Evolutionary conservation across 768 basidiomycete genomes (phyloP).

Genomic region (Mycena vitilis): DNA sequence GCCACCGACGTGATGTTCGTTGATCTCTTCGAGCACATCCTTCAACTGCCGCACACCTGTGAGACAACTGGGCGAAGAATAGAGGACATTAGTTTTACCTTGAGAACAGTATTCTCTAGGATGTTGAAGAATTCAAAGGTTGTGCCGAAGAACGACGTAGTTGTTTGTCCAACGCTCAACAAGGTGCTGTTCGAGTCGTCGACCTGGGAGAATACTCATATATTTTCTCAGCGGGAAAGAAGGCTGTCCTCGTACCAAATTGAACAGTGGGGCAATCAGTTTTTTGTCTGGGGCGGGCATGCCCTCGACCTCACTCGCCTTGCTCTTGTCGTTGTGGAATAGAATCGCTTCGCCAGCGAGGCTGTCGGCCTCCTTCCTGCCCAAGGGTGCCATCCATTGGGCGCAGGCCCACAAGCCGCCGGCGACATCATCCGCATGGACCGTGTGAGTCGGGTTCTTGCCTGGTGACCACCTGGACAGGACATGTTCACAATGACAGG

Average conservation of each 20-base stretch:
- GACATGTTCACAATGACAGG: slow-evolving; percentile 31
- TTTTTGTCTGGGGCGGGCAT: slow-evolving; percentile 66
- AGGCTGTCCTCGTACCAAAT: slow-evolving; percentile 61
- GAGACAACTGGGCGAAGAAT: neutral
- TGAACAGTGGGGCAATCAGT: slow-evolving; percentile 83
- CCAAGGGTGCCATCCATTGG: slow-evolving; percentile 75
- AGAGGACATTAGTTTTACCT: slow-evolving; percentile 53
- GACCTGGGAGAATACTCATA: slow-evolving; percentile 54
- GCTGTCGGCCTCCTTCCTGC: slow-evolving; percentile 71
- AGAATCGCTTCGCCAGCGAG: slow-evolving; percentile 74
- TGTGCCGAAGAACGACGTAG: slow-evolving; percentile 81
- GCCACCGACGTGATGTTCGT: slow-evolving; percentile 82
- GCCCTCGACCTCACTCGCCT: slow-evolving; percentile 71
- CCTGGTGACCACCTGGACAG: slow-evolving; percentile 81
- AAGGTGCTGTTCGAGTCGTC: slow-evolving; percentile 83
- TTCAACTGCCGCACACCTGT: slow-evolving; percentile 58
- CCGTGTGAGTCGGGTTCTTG: slow-evolving; percentile 77
- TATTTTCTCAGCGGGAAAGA: neutral
- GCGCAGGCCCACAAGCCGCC: slow-evolving; percentile 82
- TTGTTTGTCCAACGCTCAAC: slow-evolving; percentile 70
- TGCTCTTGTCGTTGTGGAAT: slow-evolving; percentile 80
- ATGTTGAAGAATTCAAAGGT: slow-evolving; percentile 85
- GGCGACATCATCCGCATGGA: slow-evolving; percentile 85
- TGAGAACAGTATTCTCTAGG: slow-evolving; percentile 73
- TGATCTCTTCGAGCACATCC: slow-evolving; percentile 84